phyloP scores from a whole-genome alignment of 495 filamentous ascomycete species.

The Aspergillus saccharolyticus region DNA sequence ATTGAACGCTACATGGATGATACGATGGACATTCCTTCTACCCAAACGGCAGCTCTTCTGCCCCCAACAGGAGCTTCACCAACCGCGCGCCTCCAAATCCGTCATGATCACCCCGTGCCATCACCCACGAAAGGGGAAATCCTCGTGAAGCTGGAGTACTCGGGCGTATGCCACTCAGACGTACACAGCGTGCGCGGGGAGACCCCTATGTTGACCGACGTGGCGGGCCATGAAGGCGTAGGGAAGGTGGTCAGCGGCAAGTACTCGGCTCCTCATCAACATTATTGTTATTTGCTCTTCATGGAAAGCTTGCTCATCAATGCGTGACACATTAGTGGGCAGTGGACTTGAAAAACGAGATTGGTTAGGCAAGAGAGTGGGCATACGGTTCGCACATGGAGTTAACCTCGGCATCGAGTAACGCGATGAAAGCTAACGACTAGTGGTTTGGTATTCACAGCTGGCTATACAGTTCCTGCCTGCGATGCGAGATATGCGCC shows the following conservation, averaged over 20 bases:
- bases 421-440: neutral
- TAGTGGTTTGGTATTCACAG: constrained; percentile 14
- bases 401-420: neutral
- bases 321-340: too few relatives aligned
- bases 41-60: constrained; percentile 37
- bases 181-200: constrained; percentile 41
- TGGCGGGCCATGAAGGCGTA: constrained; percentile 43
- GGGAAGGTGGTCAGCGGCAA: constrained; percentile 35
- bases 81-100: constrained; percentile 26
- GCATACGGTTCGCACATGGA: constrained; percentile 29
- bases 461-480: constrained; percentile 43
- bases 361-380: constrained; percentile 36
- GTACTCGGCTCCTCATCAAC: neutral
- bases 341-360: constrained; percentile 21
- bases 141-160: constrained; percentile 39
- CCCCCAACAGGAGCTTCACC: constrained; percentile 22
- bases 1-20: neutral
- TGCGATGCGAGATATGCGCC: constrained; percentile 42
- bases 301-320: too few relatives aligned
- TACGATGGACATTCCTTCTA: constrained; percentile 26
- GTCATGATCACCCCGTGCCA: constrained; percentile 29
- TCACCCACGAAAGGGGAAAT: constrained; percentile 30
- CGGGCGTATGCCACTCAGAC: constrained; percentile 42
- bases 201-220: constrained; percentile 43
- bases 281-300: too few relatives aligned